These are phyloP conservation scores for Globisporangium mamillatum DNA, from an alignment of 352 stramenopile species.

Conservation along the genomic window DNA sequence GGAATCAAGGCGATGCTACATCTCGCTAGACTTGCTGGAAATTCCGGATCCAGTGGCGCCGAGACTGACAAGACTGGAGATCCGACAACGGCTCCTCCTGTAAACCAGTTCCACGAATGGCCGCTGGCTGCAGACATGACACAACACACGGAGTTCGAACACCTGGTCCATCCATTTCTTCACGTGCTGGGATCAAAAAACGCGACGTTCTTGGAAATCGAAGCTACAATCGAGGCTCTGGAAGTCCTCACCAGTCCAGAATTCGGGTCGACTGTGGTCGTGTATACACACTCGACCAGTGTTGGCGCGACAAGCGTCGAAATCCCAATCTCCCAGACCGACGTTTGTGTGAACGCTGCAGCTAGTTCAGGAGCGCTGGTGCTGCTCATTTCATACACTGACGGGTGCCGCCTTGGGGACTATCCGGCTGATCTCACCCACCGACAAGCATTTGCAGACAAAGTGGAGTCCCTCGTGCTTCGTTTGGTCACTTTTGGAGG, in stretches of 20 bases:
- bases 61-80: background rate
- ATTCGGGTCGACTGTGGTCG: slow-evolving; percentile 9
- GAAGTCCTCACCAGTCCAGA: slow-evolving; percentile 13
- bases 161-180: slow-evolving; percentile 4
- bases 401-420: slow-evolving; percentile 27
- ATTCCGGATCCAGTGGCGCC: background rate
- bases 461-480: slow-evolving; percentile 26
- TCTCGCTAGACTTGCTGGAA: slow-evolving; percentile 15
- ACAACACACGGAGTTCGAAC: slow-evolving; percentile 3
- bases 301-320: background rate
- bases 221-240: slow-evolving; percentile 6
- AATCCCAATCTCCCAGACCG: slow-evolving; percentile 20
- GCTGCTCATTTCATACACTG: slow-evolving; percentile 39
- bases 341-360: slow-evolving; percentile 44
- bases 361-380: slow-evolving; percentile 37
- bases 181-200: slow-evolving; percentile 3
- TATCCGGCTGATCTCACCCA: slow-evolving; percentile 18
- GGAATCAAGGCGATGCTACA: slow-evolving; percentile 34
- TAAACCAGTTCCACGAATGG: slow-evolving; percentile 4
- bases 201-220: slow-evolving; percentile 10
- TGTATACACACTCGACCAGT: background rate
- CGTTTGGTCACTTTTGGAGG: slow-evolving; percentile 26
- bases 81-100: background rate
- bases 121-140: slow-evolving; percentile 1
- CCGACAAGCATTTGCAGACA: slow-evolving; percentile 15